A percentile compares a stretch with the other conserved stretches of the same genome.
phyloP scores from a whole-genome alignment of 495 filamentous ascomycete genomes.

The Xylaria flabelliformis region DNA sequence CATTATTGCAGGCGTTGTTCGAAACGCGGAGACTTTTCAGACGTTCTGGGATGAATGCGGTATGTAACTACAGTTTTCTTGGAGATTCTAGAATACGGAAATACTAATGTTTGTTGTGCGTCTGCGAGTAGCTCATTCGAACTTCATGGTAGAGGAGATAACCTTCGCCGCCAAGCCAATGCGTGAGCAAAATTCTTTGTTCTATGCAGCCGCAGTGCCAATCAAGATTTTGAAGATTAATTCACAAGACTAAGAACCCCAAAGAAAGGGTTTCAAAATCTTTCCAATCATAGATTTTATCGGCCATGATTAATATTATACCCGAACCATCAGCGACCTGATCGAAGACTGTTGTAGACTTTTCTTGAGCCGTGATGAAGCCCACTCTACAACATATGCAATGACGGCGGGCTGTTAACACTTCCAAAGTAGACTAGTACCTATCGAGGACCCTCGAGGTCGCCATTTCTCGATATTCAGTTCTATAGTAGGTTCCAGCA shows the following conservation, averaged over 20 bases:
- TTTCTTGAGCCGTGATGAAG: too few species aligned
- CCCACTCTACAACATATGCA: not conserved
- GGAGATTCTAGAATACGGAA: not conserved
- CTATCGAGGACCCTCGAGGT: not conserved
- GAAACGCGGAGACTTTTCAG: conserved; percentile 47
- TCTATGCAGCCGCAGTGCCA: conserved; percentile 59
- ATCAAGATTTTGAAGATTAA: conserved; percentile 50
- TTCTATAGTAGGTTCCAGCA: not conserved
- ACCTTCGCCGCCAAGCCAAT: conserved; percentile 50
- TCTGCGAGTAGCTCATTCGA: conserved; percentile 38
- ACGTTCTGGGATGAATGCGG: conserved; percentile 42
- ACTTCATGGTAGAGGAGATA: conserved; percentile 52
- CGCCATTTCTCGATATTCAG: not conserved
- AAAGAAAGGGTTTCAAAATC: not conserved
- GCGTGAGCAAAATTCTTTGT: conserved; percentile 63
- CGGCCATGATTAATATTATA: not conserved
- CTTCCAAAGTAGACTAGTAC: not conserved
- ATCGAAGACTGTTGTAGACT: not conserved
- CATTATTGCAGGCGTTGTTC: conserved; percentile 44
- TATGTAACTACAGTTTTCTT: conserved; percentile 26
- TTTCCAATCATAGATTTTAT: not conserved
- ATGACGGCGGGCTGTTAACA: not conserved
- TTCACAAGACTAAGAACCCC: not conserved
- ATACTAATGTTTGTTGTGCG: not conserved
- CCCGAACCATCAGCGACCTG: not conserved